These are phyloP conservation scores for Mycena rebaudengoi DNA, from an alignment of 768 basidiomycete species.

Conservation along the genomic window DNA sequence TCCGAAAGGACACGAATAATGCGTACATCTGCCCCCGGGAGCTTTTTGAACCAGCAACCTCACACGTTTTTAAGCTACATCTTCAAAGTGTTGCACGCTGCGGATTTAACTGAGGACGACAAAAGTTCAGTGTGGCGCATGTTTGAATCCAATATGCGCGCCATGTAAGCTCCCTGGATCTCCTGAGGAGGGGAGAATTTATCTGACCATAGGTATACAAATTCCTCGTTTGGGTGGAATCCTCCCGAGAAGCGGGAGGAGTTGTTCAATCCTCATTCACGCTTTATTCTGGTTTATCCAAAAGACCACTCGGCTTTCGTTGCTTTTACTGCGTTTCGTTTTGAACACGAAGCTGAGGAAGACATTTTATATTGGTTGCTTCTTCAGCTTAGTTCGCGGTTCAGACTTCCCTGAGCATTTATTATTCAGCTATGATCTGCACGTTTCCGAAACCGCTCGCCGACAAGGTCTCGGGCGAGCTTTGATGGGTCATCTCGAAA, in stretches of 20 bases:
- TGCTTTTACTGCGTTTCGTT: constrained; percentile 72
- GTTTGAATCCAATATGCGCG: constrained; percentile 67
- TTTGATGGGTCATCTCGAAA: constrained; percentile 58
- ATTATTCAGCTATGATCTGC: constrained; percentile 75
- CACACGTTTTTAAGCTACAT: constrained; percentile 23
- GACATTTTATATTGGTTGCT: constrained; percentile 75
- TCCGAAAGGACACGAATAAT: not conserved
- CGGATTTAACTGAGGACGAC: constrained; percentile 44
- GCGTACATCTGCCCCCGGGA: constrained; percentile 3
- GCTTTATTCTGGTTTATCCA: constrained; percentile 61
- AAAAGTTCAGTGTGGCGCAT: constrained; percentile 59
- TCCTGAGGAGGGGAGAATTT: not conserved
- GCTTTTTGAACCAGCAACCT: not conserved
- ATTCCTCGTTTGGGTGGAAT: constrained; percentile 75
- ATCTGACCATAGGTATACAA: constrained; percentile 40
- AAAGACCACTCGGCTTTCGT: constrained; percentile 30
- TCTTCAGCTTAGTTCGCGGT: not conserved
- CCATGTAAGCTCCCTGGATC: constrained; percentile 41
- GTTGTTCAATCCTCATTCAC: constrained; percentile 65
- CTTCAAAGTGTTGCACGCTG: constrained; percentile 29
- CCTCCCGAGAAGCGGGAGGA: constrained; percentile 63
- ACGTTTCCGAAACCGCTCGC: constrained; percentile 55
- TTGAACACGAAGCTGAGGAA: constrained; percentile 71
- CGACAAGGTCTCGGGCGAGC: constrained; percentile 67
- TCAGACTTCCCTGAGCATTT: not conserved